Percentiles rank a stretch among this genome's conserved stretches.
phyloP scores from a whole-genome alignment of 1,284 basidiomycete genomes.

The Schizophyllum amplum region DNA sequence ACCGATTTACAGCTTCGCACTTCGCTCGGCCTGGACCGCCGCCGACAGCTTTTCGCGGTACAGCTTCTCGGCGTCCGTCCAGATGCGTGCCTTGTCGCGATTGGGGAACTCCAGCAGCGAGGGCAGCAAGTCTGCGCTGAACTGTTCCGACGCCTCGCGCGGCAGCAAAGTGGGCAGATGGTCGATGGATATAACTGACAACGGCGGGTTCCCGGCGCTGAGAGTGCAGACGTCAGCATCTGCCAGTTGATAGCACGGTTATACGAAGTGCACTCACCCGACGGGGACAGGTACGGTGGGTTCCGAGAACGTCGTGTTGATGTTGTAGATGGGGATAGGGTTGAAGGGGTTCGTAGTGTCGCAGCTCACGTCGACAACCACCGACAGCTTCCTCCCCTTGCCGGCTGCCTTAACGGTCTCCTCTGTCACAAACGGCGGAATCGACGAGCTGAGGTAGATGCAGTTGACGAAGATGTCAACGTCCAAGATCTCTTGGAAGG shows the following conservation, averaged over 20 bases:
- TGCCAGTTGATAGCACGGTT: slow-evolving; percentile 1
- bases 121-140: slow-evolving; percentile 85
- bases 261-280: slow-evolving; percentile 40
- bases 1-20: slow-evolving; percentile 12
- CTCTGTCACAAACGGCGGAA: slow-evolving; percentile 82
- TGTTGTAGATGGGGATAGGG: slow-evolving; percentile 91
- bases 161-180: slow-evolving; percentile 95
- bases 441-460: slow-evolving; percentile 90
- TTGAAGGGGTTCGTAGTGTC: slow-evolving; percentile 99
- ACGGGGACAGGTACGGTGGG: slow-evolving; percentile 88
- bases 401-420: slow-evolving; percentile 76
- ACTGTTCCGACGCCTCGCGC: slow-evolving; percentile 95
- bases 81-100: slow-evolving; percentile 65
- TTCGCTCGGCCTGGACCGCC: slow-evolving; percentile 40
- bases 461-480: slow-evolving; percentile 99
- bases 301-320: slow-evolving; percentile 94
- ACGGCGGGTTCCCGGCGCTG: slow-evolving; percentile 50
- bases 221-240: slow-evolving; percentile 8
- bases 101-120: slow-evolving; percentile 76
- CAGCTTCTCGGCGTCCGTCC: slow-evolving; percentile 85
- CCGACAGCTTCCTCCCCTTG: slow-evolving; percentile 58
- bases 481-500: slow-evolving; percentile 92
- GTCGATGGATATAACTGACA: slow-evolving; percentile 95
- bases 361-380: slow-evolving; percentile 97
- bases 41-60: slow-evolving; percentile 75